A percentile compares a stretch with the other conserved stretches of the same genome.
Conservation (phyloP, 2,329 filamentous ascomycete genomes). For the Aspergillus felis region DNA sequence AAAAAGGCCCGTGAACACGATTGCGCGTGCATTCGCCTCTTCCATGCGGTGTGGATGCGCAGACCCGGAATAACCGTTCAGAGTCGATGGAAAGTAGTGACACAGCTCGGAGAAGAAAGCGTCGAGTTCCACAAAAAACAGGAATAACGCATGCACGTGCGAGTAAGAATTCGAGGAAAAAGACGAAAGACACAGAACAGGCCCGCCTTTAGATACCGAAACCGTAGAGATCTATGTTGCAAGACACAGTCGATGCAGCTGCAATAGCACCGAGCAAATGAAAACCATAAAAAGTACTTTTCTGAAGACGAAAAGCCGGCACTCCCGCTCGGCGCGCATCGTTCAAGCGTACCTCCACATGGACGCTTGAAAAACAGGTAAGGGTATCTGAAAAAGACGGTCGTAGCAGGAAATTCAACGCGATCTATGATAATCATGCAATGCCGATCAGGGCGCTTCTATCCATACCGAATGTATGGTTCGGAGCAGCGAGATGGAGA, state of each 20-base stretch:
- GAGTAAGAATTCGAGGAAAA: conserved; percentile 8
- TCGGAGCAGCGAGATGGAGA: conserved; percentile 26
- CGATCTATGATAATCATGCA: conserved; percentile 51
- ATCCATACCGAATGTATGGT: conserved; percentile 19
- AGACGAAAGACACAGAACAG: conserved; percentile 17
- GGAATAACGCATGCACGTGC: conserved; percentile 18
- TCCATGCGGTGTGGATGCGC: conserved; percentile 9
- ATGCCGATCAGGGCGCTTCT: conserved; percentile 34
- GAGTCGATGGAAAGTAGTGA: conserved; percentile 11
- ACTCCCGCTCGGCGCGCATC: conserved; percentile 37
- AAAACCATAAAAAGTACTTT: conserved; percentile 39
- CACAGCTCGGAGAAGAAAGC: conserved; percentile 27
- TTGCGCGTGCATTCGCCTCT: conserved; percentile 1
- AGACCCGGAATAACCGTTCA: conserved; percentile 6
- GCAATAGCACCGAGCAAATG: conserved; percentile 36
- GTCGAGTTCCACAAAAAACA: conserved; percentile 13
- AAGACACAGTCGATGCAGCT: conserved; percentile 38
- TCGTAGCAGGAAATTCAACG: conserved; percentile 44
- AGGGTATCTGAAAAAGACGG: conserved; percentile 48
- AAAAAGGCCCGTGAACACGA: conserved; percentile 2
- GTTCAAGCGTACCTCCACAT: conserved; percentile 36
- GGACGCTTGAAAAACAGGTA: conserved; percentile 41
- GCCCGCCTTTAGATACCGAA: conserved; percentile 40
- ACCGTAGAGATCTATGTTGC: conserved; percentile 40
- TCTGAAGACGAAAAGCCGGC: conserved; percentile 33